Base-by-base conservation (phyloP, 1,284 basidiomycete genomes). In the Apiotrichum sp. region DNA sequence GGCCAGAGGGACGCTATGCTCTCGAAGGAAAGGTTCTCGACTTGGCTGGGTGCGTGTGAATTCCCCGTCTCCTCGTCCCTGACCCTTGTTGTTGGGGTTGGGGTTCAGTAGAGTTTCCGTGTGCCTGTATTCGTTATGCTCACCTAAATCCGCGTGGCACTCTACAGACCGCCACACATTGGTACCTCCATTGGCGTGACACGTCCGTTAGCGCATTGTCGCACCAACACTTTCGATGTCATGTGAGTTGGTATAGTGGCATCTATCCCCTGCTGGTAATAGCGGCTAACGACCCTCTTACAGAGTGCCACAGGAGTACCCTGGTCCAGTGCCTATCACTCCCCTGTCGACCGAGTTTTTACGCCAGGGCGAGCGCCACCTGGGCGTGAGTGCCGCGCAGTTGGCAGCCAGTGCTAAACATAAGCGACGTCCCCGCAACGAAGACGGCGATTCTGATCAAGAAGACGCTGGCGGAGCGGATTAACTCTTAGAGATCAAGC, bases 131-230 rank as follows among this genome's bases (percentile, higher is more conserved):
- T 6, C 13, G 3, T 48, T 11, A 11, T n/a, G 33, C 45, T 47
- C 14, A 47, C 22, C 42, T 33, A 31, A 45, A 31, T 31, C 11
- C 10, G 10, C 44, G 44, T 45, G 44, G 31, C 44, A 45, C 44
- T 47, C 22, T 22, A 22, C 45, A 61, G 59, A n/a, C 59, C 59
- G 10, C 59, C 59, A 4, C 59, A 61, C 33, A 58, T 61, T 33
- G 59, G 59, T 16, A 61, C 59, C 2, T 61, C 59, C 38, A 61
- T 61, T 42, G 59, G 59, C 13, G 56, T 61, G 9, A 61, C 59
- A 35, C 56, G 58, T 41, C 59, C 59, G 6, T 41, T 61, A 22
- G 52, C 56, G 7, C 53, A 49, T 29, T 61, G 56, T 44, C 56
- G 56, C 3, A 58, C 56, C 33, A 36, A 45, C 8, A 51, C 51